Evolutionary conservation across 1,139 yeast genomes (phyloP), one percentile per base, ranked within the genome.

Genomic region (Hansenula lynferdii): DNA sequence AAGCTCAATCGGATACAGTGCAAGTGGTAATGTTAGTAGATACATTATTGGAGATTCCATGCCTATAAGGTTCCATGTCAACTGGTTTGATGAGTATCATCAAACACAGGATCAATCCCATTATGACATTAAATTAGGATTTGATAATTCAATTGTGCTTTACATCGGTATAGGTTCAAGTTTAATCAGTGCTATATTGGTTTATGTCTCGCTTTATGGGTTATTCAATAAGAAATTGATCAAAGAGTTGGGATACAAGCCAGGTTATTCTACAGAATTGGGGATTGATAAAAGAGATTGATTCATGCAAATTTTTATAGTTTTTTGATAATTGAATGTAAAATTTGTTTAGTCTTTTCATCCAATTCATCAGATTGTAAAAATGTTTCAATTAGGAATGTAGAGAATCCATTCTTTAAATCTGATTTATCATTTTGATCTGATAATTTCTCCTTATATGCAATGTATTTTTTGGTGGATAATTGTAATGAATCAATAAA

Each of bases 391-490:
- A 66, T 61, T 40, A 71, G 47, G 38, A 56, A 72, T 8, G 65
- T 65, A 24, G 72, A 63, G 49, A 69, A 79, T 39, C 58, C 51
- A 11, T 59, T 58, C 42, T 74, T 74, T 46, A 86, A 66, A 27
- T 62, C 60, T 10, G 64, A 58, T 42, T 68, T 68, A 34, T 64
- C 61, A 15, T 59, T 53, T 31, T 53, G 57, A 31, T 59, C 58
- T 36, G 53, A 54, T 26, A 63, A 43, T 54, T 75, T 77, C 42
- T 59, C 56, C 53, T 72, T 74, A 55, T 78, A 77, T 2, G 87
- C 84, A 47, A 75, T 64, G 58, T 77, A 85, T 54, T 81, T 79
- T 53, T 82, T 83, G 30, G 89, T 85, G 15, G 89, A 71, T 28
- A 73, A 69, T 60, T 85, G 87, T 50, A 90, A 69, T 39, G 65